Conservation (phyloP, 2,329 filamentous ascomycete species). For the Ceratocystis alfenasii region DNA sequence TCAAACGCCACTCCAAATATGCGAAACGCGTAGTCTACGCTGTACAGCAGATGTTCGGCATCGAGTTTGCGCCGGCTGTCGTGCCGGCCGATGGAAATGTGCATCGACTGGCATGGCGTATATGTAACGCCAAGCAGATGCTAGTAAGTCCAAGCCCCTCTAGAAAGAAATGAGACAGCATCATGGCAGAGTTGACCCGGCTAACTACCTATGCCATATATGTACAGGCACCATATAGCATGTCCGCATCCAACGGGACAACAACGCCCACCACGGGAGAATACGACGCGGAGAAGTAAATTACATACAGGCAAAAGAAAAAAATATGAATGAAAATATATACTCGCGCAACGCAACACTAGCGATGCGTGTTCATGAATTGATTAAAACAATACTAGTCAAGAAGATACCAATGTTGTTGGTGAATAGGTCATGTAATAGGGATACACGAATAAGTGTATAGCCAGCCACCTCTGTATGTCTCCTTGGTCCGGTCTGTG, state of each 20-base stretch:
- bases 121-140: conserved; percentile 92
- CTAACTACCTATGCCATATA: background rate
- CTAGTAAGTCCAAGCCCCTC: conserved; percentile 43
- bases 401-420: background rate
- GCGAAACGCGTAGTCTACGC: conserved; percentile 85
- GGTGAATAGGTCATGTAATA: background rate
- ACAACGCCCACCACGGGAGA: conserved; percentile 44
- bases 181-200: too few species aligned
- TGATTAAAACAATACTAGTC: background rate
- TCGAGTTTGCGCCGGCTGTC: conserved; percentile 87
- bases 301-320: background rate
- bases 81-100: conserved; percentile 88
- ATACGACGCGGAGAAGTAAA: conserved; percentile 26
- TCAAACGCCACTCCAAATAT: conserved; percentile 81
- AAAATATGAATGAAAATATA: background rate
- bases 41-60: conserved; percentile 90
- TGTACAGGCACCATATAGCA: conserved; percentile 55
- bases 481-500: background rate
- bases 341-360: background rate
- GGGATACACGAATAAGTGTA: background rate
- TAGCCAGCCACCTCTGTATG: background rate
- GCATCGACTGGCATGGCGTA: conserved; percentile 80
- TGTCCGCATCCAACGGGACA: conserved; percentile 52
- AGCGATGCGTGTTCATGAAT: background rate
- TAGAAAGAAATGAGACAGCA: too few species aligned